Evolutionary conservation across 345 rosid genomes (phyloP).

Genomic region (Euphorbia lathyris): DNA sequence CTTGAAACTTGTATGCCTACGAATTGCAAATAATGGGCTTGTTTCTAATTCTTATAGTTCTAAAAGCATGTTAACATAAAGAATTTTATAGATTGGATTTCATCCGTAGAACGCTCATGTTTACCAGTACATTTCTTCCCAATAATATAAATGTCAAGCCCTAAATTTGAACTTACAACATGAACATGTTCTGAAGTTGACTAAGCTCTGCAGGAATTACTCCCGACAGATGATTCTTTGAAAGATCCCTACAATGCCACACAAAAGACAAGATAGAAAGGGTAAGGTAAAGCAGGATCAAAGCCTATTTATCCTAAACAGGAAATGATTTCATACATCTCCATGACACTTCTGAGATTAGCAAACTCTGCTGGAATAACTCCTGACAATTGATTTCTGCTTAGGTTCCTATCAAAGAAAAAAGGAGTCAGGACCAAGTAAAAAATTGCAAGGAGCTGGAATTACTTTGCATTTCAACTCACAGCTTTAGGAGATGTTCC

Average conservation of each 20-base stretch:
- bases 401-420: constrained; percentile 59
- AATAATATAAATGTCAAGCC: background rate
- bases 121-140: too few species aligned
- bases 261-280: constrained; percentile 7
- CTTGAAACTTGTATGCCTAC: background rate
- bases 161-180: constrained; percentile 45
- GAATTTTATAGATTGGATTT: background rate
- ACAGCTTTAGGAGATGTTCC: constrained; percentile 95
- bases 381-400: constrained; percentile 71
- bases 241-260: constrained; percentile 67
- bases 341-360: constrained; percentile 81
- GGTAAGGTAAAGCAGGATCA: constrained; percentile 12
- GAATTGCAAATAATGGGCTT: background rate
- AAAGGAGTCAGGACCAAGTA: constrained; percentile 7
- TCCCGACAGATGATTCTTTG: constrained; percentile 76
- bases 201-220: constrained; percentile 73
- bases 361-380: constrained; percentile 81
- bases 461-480: constrained; percentile 27
- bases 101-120: background rate
- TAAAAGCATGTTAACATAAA: background rate
- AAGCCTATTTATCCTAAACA: background rate
- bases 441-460: constrained; percentile 4
- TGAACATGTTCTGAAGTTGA: constrained; percentile 67
- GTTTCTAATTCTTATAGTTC: background rate
- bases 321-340: constrained; percentile 54